Conservation (phyloP, 805 yeast genomes). For the Candida patagonica region DNA sequence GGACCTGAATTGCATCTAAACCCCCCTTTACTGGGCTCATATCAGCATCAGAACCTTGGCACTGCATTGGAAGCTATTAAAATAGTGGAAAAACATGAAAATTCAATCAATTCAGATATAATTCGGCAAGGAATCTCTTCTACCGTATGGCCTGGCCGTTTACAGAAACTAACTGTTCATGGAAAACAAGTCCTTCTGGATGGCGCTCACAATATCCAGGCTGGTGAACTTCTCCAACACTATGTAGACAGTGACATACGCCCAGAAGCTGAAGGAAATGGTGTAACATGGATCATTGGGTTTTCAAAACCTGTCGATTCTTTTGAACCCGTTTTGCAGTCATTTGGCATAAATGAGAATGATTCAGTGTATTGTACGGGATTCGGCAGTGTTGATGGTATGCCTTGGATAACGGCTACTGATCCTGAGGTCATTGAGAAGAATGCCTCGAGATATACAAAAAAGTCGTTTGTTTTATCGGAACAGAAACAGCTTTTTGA, state of each 20-base stretch:
- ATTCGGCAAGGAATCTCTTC: conserved; percentile 43
- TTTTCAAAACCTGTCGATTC: conserved; percentile 63
- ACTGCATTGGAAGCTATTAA: conserved; percentile 55
- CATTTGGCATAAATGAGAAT: conserved; percentile 35
- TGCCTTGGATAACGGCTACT: conserved; percentile 83
- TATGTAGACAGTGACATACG: conserved; percentile 34
- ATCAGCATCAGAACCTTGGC: conserved; percentile 62
- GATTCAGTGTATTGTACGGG: conserved; percentile 56
- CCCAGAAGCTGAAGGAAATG: too few species aligned
- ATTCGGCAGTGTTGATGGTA: conserved; percentile 67
- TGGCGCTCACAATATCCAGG: conserved; percentile 89
- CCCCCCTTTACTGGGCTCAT: conserved; percentile 60
- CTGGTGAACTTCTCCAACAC: conserved; percentile 62
- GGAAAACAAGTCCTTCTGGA: conserved; percentile 48
- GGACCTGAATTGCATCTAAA: conserved; percentile 1
- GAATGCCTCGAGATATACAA: conserved; percentile 14
- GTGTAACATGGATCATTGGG: conserved; percentile 54
- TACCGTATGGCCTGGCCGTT: conserved; percentile 81
- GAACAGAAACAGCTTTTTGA: conserved; percentile 17
- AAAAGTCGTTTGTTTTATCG: conserved; percentile 19
- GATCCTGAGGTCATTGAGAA: conserved; percentile 26
- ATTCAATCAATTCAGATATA: conserved; percentile 26
- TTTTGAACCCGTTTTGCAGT: conserved; percentile 40
- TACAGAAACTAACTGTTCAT: conserved; percentile 41
- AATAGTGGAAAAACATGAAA: conserved; percentile 18